Percentiles rank a stretch among this genome's conserved stretches.
These are phyloP conservation scores for Lepidium campestre DNA, from an alignment of 441 rosid genomes.

Conservation along the genomic window DNA sequence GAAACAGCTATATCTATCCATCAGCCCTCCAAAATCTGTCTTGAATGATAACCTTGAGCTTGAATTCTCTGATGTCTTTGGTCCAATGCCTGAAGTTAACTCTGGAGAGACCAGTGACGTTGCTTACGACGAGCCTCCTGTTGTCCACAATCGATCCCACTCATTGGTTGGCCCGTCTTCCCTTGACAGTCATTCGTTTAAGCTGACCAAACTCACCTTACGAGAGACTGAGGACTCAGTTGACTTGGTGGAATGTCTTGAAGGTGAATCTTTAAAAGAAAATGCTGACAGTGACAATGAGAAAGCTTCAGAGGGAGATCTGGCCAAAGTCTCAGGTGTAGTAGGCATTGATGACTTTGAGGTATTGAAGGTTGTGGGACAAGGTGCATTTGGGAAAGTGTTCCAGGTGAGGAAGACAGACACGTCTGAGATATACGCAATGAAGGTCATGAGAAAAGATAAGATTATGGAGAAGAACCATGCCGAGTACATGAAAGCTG, in stretches of 20 bases:
- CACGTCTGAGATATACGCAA: conserved; percentile 79
- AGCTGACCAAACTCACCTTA: conserved; percentile 58
- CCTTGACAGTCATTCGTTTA: conserved; percentile 45
- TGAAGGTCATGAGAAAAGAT: conserved; percentile 98
- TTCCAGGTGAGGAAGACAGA: conserved; percentile 81
- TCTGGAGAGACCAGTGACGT: conserved; percentile 31
- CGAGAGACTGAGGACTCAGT: conserved; percentile 41
- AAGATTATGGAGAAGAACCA: conserved; percentile 90
- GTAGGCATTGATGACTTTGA: conserved; percentile 85
- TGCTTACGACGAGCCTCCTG: conserved; percentile 59
- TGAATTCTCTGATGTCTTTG: conserved; percentile 79
- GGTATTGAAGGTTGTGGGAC: conserved; percentile 84
- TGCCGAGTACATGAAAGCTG: conserved; percentile 91
- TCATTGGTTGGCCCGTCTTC: conserved; percentile 84
- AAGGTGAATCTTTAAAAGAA: conserved; percentile 31
- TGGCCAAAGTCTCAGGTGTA: conserved; percentile 20
- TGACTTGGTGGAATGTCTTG: conserved; percentile 41
- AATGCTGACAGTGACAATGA: conserved; percentile 26
- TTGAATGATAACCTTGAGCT: conserved; percentile 50
- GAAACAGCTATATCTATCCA: conserved; percentile 36
- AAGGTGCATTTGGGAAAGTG: conserved; percentile 95
- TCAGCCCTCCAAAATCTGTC: conserved; percentile 38
- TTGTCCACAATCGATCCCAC: conserved; percentile 69
- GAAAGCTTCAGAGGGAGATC: conserved; percentile 21
- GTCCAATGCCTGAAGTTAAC: conserved; percentile 42